Percentiles rank a stretch among this genome's conserved stretches.
phyloP scores from a whole-genome alignment of 2,329 filamentous ascomycete genomes.

The Fusarium sambucinum region DNA sequence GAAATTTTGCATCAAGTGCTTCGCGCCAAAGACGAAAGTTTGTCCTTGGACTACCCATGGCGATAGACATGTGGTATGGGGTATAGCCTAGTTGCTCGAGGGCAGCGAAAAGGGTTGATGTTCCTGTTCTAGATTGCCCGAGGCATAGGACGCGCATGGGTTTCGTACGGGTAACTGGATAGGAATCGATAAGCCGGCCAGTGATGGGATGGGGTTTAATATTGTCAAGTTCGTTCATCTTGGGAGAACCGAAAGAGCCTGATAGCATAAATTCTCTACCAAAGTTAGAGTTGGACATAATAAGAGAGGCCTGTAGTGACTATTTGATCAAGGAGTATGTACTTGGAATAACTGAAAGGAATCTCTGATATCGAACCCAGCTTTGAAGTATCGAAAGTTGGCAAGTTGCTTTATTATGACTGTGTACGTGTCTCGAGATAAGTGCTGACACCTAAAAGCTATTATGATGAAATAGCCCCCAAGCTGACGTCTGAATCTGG shows the following conservation, averaged over 20 bases:
- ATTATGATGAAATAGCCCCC: constrained; percentile 3
- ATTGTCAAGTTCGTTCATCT: constrained; percentile 17
- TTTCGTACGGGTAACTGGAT: constrained; percentile 21
- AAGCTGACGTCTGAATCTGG: not conserved
- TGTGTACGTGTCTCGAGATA: constrained; percentile 4
- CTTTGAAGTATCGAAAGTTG: not conserved
- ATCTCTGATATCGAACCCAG: too few species aligned
- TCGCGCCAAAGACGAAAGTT: constrained; percentile 35
- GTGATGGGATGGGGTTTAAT: constrained; percentile 32
- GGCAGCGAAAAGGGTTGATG: constrained; percentile 12
- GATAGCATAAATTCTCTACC: not conserved
- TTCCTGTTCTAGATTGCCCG: constrained; percentile 30
- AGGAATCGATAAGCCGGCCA: constrained; percentile 35
- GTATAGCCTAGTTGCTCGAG: constrained; percentile 32
- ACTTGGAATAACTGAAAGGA: accelerated
- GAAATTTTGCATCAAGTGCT: constrained; percentile 37
- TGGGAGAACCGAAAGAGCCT: not conserved
- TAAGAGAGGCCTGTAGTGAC: not conserved
- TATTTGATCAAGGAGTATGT: not conserved
- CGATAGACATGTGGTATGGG: constrained; percentile 26
- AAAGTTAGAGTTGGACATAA: not conserved
- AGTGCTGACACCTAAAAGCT: constrained; percentile 10
- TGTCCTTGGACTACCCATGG: constrained; percentile 17
- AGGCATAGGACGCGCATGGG: constrained; percentile 38
- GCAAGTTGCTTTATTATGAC: not conserved